phyloP scores from a whole-genome alignment of 805 yeast species.

The Myxozyma melibiosi region DNA sequence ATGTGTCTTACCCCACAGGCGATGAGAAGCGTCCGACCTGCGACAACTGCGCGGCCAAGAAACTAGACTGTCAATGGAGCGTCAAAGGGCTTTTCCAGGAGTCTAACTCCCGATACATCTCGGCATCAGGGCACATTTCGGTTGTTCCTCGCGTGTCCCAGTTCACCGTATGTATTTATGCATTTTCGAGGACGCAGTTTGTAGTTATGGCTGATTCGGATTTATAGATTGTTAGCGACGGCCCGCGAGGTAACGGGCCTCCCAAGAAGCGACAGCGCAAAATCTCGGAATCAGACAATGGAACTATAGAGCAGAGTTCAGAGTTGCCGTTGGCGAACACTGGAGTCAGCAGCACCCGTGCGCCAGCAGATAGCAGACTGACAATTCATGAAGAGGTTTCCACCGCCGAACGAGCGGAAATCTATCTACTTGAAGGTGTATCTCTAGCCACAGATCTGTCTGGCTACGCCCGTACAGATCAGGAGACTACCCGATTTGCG shows the following conservation, averaged over 20 bases:
- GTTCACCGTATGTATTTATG: not conserved
- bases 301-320: not conserved
- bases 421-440: no score
- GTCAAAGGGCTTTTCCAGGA: constrained; percentile 11
- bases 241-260: constrained; percentile 1
- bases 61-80: constrained; percentile 16
- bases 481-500: not conserved
- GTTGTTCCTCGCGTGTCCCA: constrained; percentile 13
- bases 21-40: constrained; percentile 24
- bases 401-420: no score
- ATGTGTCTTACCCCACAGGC: constrained; percentile 3
- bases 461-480: not conserved
- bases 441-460: no score
- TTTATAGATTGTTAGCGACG: constrained; percentile 18
- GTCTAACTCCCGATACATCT: constrained; percentile 7
- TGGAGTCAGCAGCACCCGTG: no score
- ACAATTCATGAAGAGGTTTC: no score
- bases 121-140: constrained; percentile 8
- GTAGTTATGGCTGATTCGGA: not conserved
- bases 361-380: no score
- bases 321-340: no score
- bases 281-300: not conserved
- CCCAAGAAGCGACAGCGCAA: constrained; percentile 2
- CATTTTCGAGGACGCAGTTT: not conserved
- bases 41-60: constrained; percentile 10